These are phyloP conservation scores for Elsinoe ampelina DNA, from an alignment of 2,329 filamentous ascomycete species.

Conservation along the genomic window DNA sequence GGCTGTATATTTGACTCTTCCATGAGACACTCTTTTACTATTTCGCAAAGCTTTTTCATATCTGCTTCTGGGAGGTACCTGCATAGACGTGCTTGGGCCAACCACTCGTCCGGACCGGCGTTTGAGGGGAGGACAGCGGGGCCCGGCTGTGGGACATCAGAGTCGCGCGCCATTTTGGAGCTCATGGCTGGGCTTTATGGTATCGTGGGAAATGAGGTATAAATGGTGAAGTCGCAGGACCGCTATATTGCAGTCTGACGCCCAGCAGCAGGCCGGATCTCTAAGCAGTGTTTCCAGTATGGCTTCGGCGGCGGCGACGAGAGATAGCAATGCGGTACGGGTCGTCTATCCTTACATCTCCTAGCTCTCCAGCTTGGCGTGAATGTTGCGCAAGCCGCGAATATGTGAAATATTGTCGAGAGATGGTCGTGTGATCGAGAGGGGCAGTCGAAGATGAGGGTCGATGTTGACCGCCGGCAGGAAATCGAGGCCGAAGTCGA, in stretches of 20 bases:
- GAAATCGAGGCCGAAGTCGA: neutral
- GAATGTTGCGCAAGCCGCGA: neutral
- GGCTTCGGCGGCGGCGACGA: neutral
- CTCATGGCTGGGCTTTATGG: neutral
- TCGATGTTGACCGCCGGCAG: neutral
- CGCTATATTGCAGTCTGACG: neutral
- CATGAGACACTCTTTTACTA: conserved; percentile 98
- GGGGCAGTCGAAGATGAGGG: neutral
- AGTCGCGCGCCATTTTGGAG: conserved; percentile 37
- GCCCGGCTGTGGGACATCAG: conserved; percentile 73
- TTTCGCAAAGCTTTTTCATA: conserved; percentile 98
- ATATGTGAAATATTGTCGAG: neutral
- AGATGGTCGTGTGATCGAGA: neutral
- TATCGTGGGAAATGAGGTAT: too few relatives aligned
- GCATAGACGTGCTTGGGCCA: conserved; percentile 92
- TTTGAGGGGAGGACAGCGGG: conserved; percentile 76
- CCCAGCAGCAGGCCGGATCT: neutral
- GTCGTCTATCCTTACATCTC: neutral
- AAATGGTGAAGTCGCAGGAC: too few relatives aligned
- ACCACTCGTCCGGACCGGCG: conserved; percentile 88
- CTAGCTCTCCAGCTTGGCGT: neutral
- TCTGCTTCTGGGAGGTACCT: conserved; percentile 91
- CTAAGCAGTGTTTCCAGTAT: neutral
- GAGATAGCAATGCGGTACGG: neutral
- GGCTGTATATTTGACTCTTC: conserved; percentile 99